These are phyloP conservation scores for Salix viminalis DNA, from an alignment of 345 rosid genomes.

Conservation along the genomic window DNA sequence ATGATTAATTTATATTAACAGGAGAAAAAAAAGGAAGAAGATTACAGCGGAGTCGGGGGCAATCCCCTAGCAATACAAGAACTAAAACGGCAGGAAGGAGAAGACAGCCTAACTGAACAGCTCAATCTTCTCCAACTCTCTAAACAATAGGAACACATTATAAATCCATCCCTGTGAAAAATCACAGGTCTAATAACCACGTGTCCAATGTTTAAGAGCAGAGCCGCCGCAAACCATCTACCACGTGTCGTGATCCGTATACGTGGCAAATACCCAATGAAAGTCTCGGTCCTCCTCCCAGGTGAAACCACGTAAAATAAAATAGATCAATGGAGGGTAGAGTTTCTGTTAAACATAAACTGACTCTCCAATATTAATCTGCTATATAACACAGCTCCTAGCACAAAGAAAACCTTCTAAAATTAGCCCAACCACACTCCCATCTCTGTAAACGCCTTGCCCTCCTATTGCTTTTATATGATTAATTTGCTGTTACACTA, in stretches of 20 bases:
- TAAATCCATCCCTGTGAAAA: neutral
- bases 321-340: neutral
- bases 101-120: too few relatives aligned
- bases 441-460: neutral
- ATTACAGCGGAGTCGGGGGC: too few relatives aligned
- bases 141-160: neutral
- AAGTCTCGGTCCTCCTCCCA: neutral
- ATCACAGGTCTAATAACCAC: neutral
- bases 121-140: neutral
- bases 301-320: slow-evolving; percentile 1
- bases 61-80: too few relatives aligned
- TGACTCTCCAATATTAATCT: slow-evolving; percentile 15
- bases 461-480: too few relatives aligned
- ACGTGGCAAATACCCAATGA: slow-evolving; percentile 20
- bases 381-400: slow-evolving; percentile 5
- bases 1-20: too few relatives aligned
- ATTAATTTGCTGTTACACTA: too few relatives aligned
- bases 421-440: slow-evolving; percentile 6
- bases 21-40: too few relatives aligned
- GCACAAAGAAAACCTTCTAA: slow-evolving; percentile 20
- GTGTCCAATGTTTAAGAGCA: neutral
- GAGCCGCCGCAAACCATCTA: slow-evolving; percentile 9
- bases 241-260: slow-evolving; percentile 1
- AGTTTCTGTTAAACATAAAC: neutral
- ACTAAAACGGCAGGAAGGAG: too few relatives aligned